Evolutionary conservation across 2,329 filamentous ascomycete genomes (phyloP), one percentile per base, ranked within the genome.

Genomic region (Pseudogymnoascus verrucosus): DNA sequence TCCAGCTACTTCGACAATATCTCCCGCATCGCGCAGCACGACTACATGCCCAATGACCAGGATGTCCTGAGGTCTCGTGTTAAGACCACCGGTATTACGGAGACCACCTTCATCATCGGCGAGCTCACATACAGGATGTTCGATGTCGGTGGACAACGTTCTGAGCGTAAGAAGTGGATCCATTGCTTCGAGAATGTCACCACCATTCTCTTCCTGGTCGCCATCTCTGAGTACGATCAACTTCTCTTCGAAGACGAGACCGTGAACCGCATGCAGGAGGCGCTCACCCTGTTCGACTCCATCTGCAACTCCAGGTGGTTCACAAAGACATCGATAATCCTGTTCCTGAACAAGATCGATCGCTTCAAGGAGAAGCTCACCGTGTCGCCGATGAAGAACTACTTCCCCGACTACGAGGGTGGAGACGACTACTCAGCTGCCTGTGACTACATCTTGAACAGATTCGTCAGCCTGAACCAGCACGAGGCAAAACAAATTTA

Each of bases 401-500:
- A 93, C 78, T 93, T 93, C 81, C 89, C 90, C 42, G 90, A 95
- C 73, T 95, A 91, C 77, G 93, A 98, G 80, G 91, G 93, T 69
- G 95, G 95, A 71, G 89, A 96, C 70, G 93, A 99, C 78, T 99
- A 99, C 74, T 88, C 89, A 42, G 89, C 91, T 61, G 95, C 95
- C 39, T 99, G 95, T 80, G 93, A 99, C 78, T 99, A 99, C 80
- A 98, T 99, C 73, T 85, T 99, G 67, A 98, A 98, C 84, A 87
- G 95, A 75, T 99, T 99, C 78, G 95, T 98, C 72, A 95, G 90
- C 75, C 82, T 99, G 75, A 99, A 99, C 81, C 95, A 98, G 79
- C 93, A 97, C 76, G 95, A 98, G 82, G 96, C 92, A 63, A 99
- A 99, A 84, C 95, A 99, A 78, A 98, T 99, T 77, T 99, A 99